phyloP scores from a whole-genome alignment of 2,329 filamentous ascomycete genomes.

The Fusarium decemcellulare region DNA sequence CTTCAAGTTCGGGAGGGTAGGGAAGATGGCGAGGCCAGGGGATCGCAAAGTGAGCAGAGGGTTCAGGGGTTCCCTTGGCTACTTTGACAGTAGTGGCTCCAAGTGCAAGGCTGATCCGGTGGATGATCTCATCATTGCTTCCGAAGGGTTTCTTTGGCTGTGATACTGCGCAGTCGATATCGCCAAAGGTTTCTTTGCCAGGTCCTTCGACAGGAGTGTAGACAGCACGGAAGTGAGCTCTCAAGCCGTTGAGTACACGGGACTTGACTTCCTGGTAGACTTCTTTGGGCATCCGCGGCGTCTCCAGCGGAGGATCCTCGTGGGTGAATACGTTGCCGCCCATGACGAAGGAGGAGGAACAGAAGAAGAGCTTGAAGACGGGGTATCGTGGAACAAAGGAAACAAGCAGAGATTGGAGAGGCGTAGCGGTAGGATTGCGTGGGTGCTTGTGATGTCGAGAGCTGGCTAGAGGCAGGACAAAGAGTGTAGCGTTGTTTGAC shows the following conservation, averaged over 20 bases:
- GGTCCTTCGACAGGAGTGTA: conserved; percentile 77
- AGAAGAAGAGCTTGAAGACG: neutral
- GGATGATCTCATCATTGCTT: conserved; percentile 48
- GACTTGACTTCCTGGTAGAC: conserved; percentile 69
- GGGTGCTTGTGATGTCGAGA: conserved; percentile 4
- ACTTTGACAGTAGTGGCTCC: conserved; percentile 59
- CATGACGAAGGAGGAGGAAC: conserved; percentile 61
- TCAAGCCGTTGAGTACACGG: conserved; percentile 62
- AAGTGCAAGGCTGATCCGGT: conserved; percentile 52
- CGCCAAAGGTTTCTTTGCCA: conserved; percentile 77
- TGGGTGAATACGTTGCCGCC: conserved; percentile 74
- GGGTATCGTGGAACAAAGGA: neutral
- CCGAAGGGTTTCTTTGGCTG: conserved; percentile 42
- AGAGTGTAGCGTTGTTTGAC: neutral
- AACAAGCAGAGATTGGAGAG: neutral
- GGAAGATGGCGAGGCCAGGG: conserved; percentile 60
- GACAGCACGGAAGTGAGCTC: conserved; percentile 67
- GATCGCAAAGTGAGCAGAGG: conserved; percentile 66
- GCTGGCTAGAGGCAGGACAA: conserved; percentile 2
- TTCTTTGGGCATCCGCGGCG: conserved; percentile 74
- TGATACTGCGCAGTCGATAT: conserved; percentile 79
- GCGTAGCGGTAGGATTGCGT: neutral
- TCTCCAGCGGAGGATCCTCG: conserved; percentile 63
- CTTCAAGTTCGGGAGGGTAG: neutral
- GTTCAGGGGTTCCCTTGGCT: conserved; percentile 36